phyloP scores from a whole-genome alignment of 163 green algal species.

The Chlamydomonas reinhardtii region DNA sequence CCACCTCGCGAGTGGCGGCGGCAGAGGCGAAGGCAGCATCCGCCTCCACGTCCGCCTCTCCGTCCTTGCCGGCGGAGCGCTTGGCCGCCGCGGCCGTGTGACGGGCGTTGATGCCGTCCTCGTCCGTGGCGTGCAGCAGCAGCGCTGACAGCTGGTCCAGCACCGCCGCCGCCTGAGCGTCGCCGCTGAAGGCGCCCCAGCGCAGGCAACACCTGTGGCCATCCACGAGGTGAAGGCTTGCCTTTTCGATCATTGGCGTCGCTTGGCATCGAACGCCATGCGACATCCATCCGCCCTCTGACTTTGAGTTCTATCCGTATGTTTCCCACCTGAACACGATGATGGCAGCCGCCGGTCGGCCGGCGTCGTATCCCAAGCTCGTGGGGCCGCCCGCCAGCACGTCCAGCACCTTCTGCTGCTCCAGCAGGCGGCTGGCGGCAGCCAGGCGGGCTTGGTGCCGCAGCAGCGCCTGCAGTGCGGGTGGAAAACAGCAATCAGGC shows the following conservation, averaged over 20 bases:
- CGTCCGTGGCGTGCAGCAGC: conserved; percentile 32
- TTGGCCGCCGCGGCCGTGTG: neutral
- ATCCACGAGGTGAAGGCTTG: no score
- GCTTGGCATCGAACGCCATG: no score
- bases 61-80: neutral
- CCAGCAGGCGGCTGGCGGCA: conserved; percentile 35
- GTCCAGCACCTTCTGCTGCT: conserved; percentile 57
- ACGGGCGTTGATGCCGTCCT: conserved; percentile 9
- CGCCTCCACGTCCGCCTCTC: neutral
- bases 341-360: conserved; percentile 49
- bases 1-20: conserved; percentile 19
- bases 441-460: conserved; percentile 29
- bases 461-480: conserved; percentile 8
- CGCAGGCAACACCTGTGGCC: conserved; percentile 54
- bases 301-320: no score
- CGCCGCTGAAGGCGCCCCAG: conserved; percentile 51
- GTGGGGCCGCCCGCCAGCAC: neutral
- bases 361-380: conserved; percentile 42
- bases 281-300: no score
- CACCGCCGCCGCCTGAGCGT: conserved; percentile 19
- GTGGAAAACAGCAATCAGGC: neutral
- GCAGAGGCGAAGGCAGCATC: neutral
- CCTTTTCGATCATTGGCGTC: no score
- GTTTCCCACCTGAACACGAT: conserved; percentile 51
- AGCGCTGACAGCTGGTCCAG: conserved; percentile 44